Conservation (phyloP, 768 basidiomycete genomes). For the Boletellus emodensis region DNA sequence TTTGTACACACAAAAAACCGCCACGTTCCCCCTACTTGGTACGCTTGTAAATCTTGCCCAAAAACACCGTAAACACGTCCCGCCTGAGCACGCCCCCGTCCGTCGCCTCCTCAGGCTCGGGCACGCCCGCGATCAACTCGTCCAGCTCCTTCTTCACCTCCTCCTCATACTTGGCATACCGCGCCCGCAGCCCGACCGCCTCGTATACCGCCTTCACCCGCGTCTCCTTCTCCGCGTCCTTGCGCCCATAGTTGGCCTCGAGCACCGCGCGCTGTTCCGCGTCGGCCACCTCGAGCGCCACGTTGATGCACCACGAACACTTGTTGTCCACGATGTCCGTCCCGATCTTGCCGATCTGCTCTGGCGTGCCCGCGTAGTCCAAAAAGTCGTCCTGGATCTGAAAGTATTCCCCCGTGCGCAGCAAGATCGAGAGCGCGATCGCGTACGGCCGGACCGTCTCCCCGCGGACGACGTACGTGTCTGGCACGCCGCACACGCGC, state of each 20-base stretch:
- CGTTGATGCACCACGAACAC: conserved; percentile 95
- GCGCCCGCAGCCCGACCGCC: conserved; percentile 55
- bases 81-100: conserved; percentile 46
- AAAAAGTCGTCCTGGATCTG: conserved; percentile 98
- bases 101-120: conserved; percentile 46
- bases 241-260: conserved; percentile 66
- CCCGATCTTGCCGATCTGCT: conserved; percentile 93
- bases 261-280: conserved; percentile 55
- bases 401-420: conserved; percentile 97
- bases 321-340: conserved; percentile 99
- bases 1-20: no score
- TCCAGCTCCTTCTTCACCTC: conserved; percentile 62
- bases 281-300: conserved; percentile 59
- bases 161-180: conserved; percentile 80
- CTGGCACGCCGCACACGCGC: conserved; percentile 66
- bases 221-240: conserved; percentile 44
- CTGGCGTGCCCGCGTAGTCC: conserved; percentile 86
- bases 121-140: conserved; percentile 66
- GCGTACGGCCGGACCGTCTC: conserved; percentile 58
- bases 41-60: conserved; percentile 79
- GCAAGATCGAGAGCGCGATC: conserved; percentile 71
- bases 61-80: conserved; percentile 80
- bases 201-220: conserved; percentile 72
- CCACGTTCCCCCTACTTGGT: no score
- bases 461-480: conserved; percentile 39